Evolutionary conservation across 768 basidiomycete species (phyloP).

Genomic region (Suillus decipiens): DNA sequence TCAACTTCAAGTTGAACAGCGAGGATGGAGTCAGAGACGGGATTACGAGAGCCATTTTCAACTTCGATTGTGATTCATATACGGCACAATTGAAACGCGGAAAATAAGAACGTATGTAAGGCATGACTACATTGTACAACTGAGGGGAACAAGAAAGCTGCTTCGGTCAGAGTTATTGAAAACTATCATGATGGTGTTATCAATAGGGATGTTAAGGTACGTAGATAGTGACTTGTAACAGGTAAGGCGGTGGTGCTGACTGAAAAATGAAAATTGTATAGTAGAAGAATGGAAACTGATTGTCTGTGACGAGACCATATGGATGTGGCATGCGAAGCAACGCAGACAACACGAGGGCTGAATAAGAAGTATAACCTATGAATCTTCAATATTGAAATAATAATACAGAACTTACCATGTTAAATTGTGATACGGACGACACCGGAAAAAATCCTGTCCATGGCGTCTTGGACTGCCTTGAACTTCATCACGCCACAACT

Average conservation of each 20-base stretch:
- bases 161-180: neutral
- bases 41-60: neutral
- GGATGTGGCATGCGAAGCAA: constrained; percentile 4
- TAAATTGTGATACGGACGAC: constrained; percentile 18
- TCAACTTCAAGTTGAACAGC: neutral
- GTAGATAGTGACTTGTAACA: constrained; percentile 4
- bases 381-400: neutral
- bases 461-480: constrained; percentile 37
- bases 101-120: constrained; percentile 4
- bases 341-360: constrained; percentile 9
- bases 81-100: constrained; percentile 2
- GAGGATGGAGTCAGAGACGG: neutral
- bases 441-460: constrained; percentile 36
- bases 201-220: constrained; percentile 1
- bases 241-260: neutral
- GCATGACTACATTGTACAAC: constrained; percentile 2
- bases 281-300: neutral
- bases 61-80: neutral
- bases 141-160: neutral
- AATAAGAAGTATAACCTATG: constrained; percentile 1
- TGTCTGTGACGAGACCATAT: constrained; percentile 5
- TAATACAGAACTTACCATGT: constrained; percentile 14
- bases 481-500: constrained; percentile 57
- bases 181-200: neutral
- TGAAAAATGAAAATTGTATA: constrained; percentile 1